A percentile compares a stretch with the other conserved stretches of the same genome.
Conservation (phyloP, 108 stramenopile species). For the Nitzschia sp. region DNA sequence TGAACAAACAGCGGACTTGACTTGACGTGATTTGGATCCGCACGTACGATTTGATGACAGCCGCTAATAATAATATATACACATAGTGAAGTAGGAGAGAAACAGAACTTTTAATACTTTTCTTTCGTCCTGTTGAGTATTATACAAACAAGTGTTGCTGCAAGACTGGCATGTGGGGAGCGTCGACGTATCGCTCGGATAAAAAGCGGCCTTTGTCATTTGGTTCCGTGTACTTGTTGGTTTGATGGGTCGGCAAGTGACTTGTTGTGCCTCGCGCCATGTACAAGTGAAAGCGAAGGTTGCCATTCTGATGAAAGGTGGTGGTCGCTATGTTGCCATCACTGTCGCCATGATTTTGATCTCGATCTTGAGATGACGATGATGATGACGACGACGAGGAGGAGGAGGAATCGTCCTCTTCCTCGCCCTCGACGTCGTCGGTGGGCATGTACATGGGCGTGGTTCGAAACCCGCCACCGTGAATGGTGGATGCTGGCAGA, state of each 20-base stretch:
- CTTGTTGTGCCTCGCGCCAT: constrained; percentile 15
- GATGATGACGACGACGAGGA: no score
- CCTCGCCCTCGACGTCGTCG: neutral
- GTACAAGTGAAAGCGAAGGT: constrained; percentile 64
- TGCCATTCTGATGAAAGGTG: constrained; percentile 32
- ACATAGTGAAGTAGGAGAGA: no score
- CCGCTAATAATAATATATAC: no score
- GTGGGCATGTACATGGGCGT: constrained; percentile 1
- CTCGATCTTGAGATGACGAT: no score
- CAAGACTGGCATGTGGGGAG: neutral
- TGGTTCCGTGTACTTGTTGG: constrained; percentile 42
- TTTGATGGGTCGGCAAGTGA: constrained; percentile 26
- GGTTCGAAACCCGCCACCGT: constrained; percentile 71
- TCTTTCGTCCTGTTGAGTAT: no score
- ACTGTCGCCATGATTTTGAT: no score
- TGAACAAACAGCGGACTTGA: no score
- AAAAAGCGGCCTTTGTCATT: constrained; percentile 12
- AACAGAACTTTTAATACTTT: no score
- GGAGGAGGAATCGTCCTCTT: neutral
- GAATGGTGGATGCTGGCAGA: constrained; percentile 57
- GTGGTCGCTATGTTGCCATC: no score
- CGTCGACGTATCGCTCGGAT: constrained; percentile 7
- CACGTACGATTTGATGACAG: no score
- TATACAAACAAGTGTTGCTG: constrained; percentile 5
- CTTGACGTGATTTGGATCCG: no score